phyloP scores from a whole-genome alignment of 371 early-diverging fungal species.

The Catenaria anguillulae region DNA sequence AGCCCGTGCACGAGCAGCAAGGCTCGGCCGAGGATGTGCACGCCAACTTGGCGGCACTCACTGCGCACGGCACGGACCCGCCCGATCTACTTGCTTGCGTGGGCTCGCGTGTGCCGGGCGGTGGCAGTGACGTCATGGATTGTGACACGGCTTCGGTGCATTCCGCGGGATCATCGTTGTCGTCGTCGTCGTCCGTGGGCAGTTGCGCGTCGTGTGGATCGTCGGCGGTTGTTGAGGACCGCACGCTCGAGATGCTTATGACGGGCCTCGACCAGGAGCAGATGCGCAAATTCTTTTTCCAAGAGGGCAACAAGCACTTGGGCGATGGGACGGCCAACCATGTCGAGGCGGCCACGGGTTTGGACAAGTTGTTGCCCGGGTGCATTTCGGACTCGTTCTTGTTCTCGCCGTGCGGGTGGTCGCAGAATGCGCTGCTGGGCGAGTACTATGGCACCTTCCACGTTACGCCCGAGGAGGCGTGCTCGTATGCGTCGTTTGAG shows the following conservation, averaged over 20 bases:
- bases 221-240: constrained; percentile 39
- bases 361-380: constrained; percentile 55
- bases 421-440: constrained; percentile 63
- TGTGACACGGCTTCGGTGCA: constrained; percentile 11
- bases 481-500: constrained; percentile 95
- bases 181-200: constrained; percentile 2
- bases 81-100: not conserved
- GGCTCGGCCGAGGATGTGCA: too few relatives aligned
- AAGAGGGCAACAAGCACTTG: constrained; percentile 14
- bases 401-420: constrained; percentile 88
- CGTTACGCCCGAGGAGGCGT: constrained; percentile 90
- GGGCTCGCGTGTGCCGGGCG: not conserved
- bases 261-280: constrained; percentile 58
- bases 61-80: not conserved
- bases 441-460: constrained; percentile 82
- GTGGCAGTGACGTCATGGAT: constrained; percentile 8
- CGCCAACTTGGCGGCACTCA: constrained; percentile 4
- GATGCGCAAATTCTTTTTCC: constrained; percentile 51
- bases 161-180: constrained; percentile 25
- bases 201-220: not conserved
- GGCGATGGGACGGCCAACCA: not conserved
- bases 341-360: constrained; percentile 54
- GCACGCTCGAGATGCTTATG: constrained; percentile 90
- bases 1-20: too few relatives aligned
- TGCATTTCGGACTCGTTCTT: constrained; percentile 64